These are phyloP conservation scores for Omphalotus guepiniiformis DNA, from an alignment of 768 basidiomycete species.

Conservation along the genomic window DNA sequence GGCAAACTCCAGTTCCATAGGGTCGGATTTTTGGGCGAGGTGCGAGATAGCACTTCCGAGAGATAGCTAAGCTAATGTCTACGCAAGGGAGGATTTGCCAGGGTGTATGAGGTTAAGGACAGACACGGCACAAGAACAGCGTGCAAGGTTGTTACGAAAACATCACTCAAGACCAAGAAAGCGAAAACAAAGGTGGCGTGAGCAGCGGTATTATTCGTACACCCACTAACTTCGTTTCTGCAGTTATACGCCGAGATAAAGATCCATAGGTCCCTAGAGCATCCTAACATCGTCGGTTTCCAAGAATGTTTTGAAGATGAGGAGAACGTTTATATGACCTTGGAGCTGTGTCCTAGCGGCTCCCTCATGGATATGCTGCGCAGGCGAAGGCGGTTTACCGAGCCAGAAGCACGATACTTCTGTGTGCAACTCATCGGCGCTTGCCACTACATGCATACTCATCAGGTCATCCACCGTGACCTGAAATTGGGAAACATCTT, in stretches of 20 bases:
- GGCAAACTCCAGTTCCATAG: conserved; percentile 57
- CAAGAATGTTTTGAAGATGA: conserved; percentile 94
- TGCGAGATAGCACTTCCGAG: conserved; percentile 24
- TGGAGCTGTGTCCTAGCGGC: conserved; percentile 89
- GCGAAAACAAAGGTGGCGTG: conserved; percentile 85
- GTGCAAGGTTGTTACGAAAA: conserved; percentile 94
- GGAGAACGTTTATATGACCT: conserved; percentile 95
- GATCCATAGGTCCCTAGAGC: conserved; percentile 86
- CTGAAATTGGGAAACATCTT: conserved; percentile 96
- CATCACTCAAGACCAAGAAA: conserved; percentile 90
- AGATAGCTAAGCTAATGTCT: neutral
- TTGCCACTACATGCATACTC: conserved; percentile 95
- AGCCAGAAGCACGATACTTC: conserved; percentile 90
- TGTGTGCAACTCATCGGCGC: conserved; percentile 94
- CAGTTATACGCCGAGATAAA: conserved; percentile 99
- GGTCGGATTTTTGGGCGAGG: conserved; percentile 88
- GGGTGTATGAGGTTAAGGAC: conserved; percentile 94
- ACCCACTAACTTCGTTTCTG: neutral
- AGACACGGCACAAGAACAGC: conserved; percentile 59
- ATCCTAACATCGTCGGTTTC: conserved; percentile 92
- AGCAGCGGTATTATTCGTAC: neutral
- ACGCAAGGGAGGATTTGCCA: conserved; percentile 82
- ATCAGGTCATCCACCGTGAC: conserved; percentile 97
- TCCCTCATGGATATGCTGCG: conserved; percentile 90
- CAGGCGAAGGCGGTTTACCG: conserved; percentile 80